These are phyloP conservation scores for Hypoxylon sp. DNA, from an alignment of 2,329 filamentous ascomycete genomes.

Conservation along the genomic window DNA sequence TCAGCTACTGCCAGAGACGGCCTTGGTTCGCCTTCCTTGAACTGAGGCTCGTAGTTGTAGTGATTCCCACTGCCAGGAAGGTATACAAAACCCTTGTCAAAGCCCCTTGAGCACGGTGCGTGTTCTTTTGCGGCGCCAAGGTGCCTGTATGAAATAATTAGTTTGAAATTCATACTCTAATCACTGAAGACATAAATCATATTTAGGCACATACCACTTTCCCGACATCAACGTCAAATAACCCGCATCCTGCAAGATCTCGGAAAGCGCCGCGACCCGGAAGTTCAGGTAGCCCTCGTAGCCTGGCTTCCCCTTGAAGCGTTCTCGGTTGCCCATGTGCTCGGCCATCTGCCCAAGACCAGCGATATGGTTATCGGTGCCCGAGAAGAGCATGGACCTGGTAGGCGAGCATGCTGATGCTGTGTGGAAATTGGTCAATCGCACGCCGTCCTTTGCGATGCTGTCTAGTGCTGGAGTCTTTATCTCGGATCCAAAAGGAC, in stretches of 20 bases:
- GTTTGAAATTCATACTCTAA: constrained; percentile 67
- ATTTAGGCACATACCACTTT: constrained; percentile 66
- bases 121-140: background rate
- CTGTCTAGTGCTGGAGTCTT: constrained; percentile 70
- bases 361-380: constrained; percentile 67
- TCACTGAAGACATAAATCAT: constrained; percentile 48
- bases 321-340: constrained; percentile 33
- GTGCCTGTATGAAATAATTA: constrained; percentile 38
- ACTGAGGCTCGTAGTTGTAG: constrained; percentile 46
- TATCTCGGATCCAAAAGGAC: constrained; percentile 70
- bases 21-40: constrained; percentile 36
- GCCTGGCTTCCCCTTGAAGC: constrained; percentile 60
- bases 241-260: constrained; percentile 68
- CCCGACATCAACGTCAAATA: constrained; percentile 71
- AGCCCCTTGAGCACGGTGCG: constrained; percentile 60
- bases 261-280: constrained; percentile 66
- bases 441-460: constrained; percentile 64
- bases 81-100: constrained; percentile 67
- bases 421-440: constrained; percentile 72
- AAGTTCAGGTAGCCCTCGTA: constrained; percentile 72
- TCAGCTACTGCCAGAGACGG: constrained; percentile 41
- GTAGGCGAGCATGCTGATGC: constrained; percentile 73
- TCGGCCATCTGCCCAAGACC: constrained; percentile 68
- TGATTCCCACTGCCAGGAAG: constrained; percentile 67
- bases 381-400: constrained; percentile 72